Conservation (phyloP, 2,329 filamentous ascomycete genomes). For the Arthrinium puccinioides region DNA sequence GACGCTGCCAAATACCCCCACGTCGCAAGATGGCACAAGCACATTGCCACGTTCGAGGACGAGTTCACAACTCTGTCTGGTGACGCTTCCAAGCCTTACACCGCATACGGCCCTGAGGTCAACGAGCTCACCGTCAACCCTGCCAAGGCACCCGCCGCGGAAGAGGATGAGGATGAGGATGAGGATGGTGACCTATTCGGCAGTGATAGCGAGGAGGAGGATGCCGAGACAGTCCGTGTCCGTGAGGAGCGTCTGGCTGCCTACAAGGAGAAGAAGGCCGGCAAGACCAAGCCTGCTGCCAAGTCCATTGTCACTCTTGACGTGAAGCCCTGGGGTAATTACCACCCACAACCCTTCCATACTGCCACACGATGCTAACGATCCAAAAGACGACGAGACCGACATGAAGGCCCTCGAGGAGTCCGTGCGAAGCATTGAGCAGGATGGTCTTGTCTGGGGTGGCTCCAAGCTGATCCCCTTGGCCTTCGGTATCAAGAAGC, state of each 20-base stretch:
- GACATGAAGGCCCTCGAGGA: conserved; percentile 77
- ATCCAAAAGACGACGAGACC: conserved; percentile 74
- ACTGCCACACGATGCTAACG: not conserved
- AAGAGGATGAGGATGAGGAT: conserved; percentile 64
- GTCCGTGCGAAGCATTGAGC: conserved; percentile 74
- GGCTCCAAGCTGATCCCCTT: conserved; percentile 80
- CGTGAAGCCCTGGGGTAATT: conserved; percentile 97
- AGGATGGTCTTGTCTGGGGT: conserved; percentile 96
- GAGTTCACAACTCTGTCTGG: conserved; percentile 89
- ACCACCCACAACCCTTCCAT: not conserved
- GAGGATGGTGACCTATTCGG: conserved; percentile 85
- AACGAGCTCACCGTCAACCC: conserved; percentile 75
- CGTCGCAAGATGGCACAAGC: conserved; percentile 97
- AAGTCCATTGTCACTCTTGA: conserved; percentile 96
- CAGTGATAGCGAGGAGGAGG: conserved; percentile 77
- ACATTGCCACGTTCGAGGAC: conserved; percentile 86
- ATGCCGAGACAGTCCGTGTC: conserved; percentile 74
- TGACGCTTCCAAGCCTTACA: conserved; percentile 83
- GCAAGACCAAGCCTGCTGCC: conserved; percentile 83
- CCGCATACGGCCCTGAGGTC: conserved; percentile 82
- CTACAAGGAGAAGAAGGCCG: conserved; percentile 95
- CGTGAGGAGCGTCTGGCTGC: conserved; percentile 86
- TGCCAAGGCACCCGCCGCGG: conserved; percentile 67
- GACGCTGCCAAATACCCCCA: conserved; percentile 83
- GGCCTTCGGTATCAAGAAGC: conserved; percentile 97